Conservation (phyloP, 2,329 filamentous ascomycete genomes). For the Rugonectria rugulosa region DNA sequence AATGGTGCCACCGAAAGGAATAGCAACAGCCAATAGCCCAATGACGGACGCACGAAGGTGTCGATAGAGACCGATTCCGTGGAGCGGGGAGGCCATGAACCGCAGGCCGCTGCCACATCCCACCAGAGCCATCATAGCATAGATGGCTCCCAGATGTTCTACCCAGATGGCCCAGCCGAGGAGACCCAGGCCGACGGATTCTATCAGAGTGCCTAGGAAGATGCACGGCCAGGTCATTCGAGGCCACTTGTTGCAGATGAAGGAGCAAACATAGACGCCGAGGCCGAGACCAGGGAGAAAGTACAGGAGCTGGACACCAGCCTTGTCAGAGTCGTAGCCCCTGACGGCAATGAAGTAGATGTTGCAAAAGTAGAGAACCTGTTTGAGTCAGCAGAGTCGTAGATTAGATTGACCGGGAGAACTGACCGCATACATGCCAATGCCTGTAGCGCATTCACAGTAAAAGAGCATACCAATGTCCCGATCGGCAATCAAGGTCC, state of each 20-base stretch:
- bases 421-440: conserved; percentile 57
- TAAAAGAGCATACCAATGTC: conserved; percentile 69
- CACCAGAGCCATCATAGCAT: conserved; percentile 71
- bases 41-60: conserved; percentile 64
- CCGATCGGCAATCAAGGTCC: conserved; percentile 61
- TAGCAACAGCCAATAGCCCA: conserved; percentile 64
- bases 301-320: conserved; percentile 66
- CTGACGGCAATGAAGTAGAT: conserved; percentile 71
- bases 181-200: conserved; percentile 65
- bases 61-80: conserved; percentile 69
- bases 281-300: conserved; percentile 69
- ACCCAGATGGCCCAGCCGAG: conserved; percentile 64
- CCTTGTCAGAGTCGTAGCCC: conserved; percentile 56
- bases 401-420: neutral
- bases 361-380: conserved; percentile 72
- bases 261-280: conserved; percentile 65
- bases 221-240: conserved; percentile 68
- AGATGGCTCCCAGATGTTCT: conserved; percentile 59
- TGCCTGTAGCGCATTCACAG: conserved; percentile 67
- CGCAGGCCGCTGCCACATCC: conserved; percentile 69
- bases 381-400: conserved; percentile 46
- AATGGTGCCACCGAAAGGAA: conserved; percentile 70
- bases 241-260: conserved; percentile 67
- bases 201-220: conserved; percentile 62
- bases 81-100: conserved; percentile 70